Base-by-base conservation (phyloP, 192 early-diverging fungal genomes). In the Mortierella claussenii region DNA sequence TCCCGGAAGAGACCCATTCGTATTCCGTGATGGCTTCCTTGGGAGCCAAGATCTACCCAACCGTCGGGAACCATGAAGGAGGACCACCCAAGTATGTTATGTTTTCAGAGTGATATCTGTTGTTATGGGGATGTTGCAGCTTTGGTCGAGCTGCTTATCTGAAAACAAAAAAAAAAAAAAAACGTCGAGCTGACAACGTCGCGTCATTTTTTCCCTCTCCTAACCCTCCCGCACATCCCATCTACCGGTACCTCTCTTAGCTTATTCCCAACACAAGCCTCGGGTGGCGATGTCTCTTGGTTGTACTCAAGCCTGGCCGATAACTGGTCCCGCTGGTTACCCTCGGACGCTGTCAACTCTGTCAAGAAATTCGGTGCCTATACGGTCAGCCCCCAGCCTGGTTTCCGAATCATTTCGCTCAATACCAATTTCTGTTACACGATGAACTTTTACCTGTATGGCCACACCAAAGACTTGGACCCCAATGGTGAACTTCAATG, bases 341-440 rank as follows among this genome's bases (percentile, higher is more conserved):
- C 70, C 20, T 12, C 27, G 0, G 58, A 69, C 8, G 81, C 58
- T 11, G 49, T 58, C 40, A 47, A 58, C 3, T 65, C 56, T 1
- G 42, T 80, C 18, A 57, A 60, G 8, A 80, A 80, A 47, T 68
- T 60, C 21, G 85, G 85, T 23, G 80, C 66, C 49, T 86, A 86
- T 58, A 68, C 68, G 3, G 52, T 55, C 3, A 68, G 60, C 26
- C 83, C 85, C 6, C 42, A 54, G 7, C 59, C 60, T 17, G 83
- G 81, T 0, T 52, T 88, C 26, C 75, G 80, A 10, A 52, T 88
- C 11, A 79, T 88, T 34, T 80, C 79, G n/a, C 49, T 88, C 21
- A 86, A 88, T 42, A 86, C 85, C 24, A 88, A 87, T 44, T 86
- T 85, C 50, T 88, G 85, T 36, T 88, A 88, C 57, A 78, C 54